Conservation (phyloP, 768 basidiomycete genomes). For the Clitopilus hobsonii region DNA sequence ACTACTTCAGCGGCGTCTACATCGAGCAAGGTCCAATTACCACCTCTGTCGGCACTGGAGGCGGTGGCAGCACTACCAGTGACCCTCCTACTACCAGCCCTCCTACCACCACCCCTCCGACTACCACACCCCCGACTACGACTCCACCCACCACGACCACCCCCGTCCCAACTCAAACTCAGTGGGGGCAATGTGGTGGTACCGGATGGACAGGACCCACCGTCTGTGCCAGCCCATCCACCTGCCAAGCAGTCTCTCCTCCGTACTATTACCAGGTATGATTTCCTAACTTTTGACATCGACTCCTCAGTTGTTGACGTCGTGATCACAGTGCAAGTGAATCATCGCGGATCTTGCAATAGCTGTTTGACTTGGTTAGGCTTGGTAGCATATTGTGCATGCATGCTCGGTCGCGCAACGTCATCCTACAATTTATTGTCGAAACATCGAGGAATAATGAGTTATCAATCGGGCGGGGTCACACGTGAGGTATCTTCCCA, state of each 20-base stretch:
- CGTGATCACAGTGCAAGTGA: no score
- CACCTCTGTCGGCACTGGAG: slow-evolving; percentile 36
- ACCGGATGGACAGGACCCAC: slow-evolving; percentile 42
- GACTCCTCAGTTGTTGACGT: no score
- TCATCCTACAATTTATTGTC: no score
- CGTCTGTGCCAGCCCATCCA: slow-evolving; percentile 33
- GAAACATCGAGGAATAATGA: no score
- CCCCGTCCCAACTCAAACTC: slow-evolving; percentile 32
- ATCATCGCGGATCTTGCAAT: no score
- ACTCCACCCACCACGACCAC: slow-evolving; percentile 28
- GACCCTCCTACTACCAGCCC: slow-evolving; percentile 16
- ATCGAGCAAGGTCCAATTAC: slow-evolving; percentile 55
- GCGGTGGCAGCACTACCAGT: slow-evolving; percentile 13
- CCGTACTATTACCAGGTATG: slow-evolving; percentile 53
- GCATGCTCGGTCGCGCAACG: no score
- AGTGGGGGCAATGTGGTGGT: slow-evolving; percentile 55
- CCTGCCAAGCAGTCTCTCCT: slow-evolving; percentile 42
- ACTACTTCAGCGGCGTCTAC: slow-evolving; percentile 58
- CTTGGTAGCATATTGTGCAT: no score
- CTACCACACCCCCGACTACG: slow-evolving; percentile 15
- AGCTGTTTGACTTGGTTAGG: no score
- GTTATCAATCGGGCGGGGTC: no score
- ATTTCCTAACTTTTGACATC: background rate
- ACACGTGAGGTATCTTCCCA: no score
- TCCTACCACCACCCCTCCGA: slow-evolving; percentile 16